A percentile compares a stretch with the other conserved stretches of the same genome.
Evolutionary conservation across 2,329 filamentous ascomycete genomes (phyloP).

Genomic region (Stemphylium vesicarium): DNA sequence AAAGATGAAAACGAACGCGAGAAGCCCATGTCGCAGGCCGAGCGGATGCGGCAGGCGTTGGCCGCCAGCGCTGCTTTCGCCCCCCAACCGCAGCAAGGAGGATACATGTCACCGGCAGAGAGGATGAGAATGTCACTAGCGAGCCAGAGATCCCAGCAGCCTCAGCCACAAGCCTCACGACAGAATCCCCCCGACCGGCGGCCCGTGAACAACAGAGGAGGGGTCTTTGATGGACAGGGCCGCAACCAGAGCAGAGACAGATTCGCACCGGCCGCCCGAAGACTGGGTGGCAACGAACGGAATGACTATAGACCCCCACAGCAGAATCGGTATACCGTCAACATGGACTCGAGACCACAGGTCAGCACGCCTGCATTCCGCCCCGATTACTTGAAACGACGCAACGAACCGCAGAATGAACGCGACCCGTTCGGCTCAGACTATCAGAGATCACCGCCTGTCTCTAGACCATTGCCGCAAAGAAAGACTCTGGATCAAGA

Average conservation of each 20-base stretch:
- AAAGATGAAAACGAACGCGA: slow-evolving; percentile 28
- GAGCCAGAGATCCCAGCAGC: slow-evolving; percentile 9
- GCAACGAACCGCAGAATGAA: slow-evolving; percentile 26
- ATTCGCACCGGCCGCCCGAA: slow-evolving; percentile 16
- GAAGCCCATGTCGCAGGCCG: slow-evolving; percentile 34
- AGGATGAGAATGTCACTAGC: slow-evolving; percentile 21
- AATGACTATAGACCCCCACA: slow-evolving; percentile 12
- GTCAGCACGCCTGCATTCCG: slow-evolving; percentile 36
- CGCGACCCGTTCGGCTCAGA: slow-evolving; percentile 3
- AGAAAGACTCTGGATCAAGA: slow-evolving; percentile 34
- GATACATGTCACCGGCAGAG: slow-evolving; percentile 24
- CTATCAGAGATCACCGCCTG: slow-evolving; percentile 2
- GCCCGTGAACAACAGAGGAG: slow-evolving; percentile 20
- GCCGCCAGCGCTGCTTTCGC: slow-evolving; percentile 22
- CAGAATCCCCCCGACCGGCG: slow-evolving; percentile 23
- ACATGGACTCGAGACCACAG: slow-evolving; percentile 40
- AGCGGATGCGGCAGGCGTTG: slow-evolving; percentile 36
- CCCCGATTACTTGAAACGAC: slow-evolving; percentile 34
- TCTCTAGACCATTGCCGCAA: slow-evolving; percentile 16
- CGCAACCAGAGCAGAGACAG: slow-evolving; percentile 29
- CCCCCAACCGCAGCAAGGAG: slow-evolving; percentile 21
- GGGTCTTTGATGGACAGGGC: slow-evolving; percentile 20
- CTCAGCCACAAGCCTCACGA: slow-evolving; percentile 17
- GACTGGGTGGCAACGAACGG: slow-evolving; percentile 3
- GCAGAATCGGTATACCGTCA: slow-evolving; percentile 34